A percentile compares a stretch with the other conserved stretches of the same genome.
Evolutionary conservation across 2,329 filamentous ascomycete species (phyloP).

Genomic region (Xylariomycetidae sp.): DNA sequence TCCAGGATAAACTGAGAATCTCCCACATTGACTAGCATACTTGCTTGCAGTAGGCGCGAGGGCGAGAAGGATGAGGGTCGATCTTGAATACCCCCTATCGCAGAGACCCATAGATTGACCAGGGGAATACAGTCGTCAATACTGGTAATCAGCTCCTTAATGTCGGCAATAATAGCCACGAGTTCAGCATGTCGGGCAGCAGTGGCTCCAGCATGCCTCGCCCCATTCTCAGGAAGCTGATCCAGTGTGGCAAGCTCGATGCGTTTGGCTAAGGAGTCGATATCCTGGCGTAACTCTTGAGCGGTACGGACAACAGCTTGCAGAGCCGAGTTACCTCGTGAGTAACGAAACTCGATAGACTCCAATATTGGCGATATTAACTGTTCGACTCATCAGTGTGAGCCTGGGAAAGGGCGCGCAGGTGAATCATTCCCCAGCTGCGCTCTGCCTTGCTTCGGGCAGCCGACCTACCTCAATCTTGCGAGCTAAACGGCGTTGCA

Average conservation of each 20-base stretch:
- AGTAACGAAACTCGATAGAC: constrained; percentile 38
- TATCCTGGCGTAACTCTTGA: constrained; percentile 77
- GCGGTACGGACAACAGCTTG: constrained; percentile 82
- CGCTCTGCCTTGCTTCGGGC: no score
- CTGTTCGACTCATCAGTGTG: constrained; percentile 12
- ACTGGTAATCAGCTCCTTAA: constrained; percentile 66
- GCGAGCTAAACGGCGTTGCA: constrained; percentile 72
- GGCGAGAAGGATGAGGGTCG: constrained; percentile 82
- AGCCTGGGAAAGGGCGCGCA: constrained; percentile 2
- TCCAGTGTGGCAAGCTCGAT: constrained; percentile 65
- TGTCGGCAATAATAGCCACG: constrained; percentile 65
- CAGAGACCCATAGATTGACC: constrained; percentile 89
- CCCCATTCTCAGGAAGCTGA: constrained; percentile 40
- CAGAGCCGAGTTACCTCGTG: constrained; percentile 54
- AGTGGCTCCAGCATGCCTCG: constrained; percentile 41
- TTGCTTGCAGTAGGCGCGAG: constrained; percentile 85
- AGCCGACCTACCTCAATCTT: constrained; percentile 68
- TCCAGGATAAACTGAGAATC: constrained; percentile 75
- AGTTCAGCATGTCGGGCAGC: constrained; percentile 61
- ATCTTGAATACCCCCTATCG: constrained; percentile 81
- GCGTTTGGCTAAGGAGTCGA: constrained; percentile 71
- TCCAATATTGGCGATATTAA: constrained; percentile 28
- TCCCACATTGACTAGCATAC: constrained; percentile 80
- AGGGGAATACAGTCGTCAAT: constrained; percentile 91
- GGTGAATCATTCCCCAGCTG: no score